Percentiles rank a stretch among this genome's conserved stretches.
These are phyloP conservation scores for Cercospora brassicicola DNA, from an alignment of 2,329 filamentous ascomycete genomes.

Conservation along the genomic window DNA sequence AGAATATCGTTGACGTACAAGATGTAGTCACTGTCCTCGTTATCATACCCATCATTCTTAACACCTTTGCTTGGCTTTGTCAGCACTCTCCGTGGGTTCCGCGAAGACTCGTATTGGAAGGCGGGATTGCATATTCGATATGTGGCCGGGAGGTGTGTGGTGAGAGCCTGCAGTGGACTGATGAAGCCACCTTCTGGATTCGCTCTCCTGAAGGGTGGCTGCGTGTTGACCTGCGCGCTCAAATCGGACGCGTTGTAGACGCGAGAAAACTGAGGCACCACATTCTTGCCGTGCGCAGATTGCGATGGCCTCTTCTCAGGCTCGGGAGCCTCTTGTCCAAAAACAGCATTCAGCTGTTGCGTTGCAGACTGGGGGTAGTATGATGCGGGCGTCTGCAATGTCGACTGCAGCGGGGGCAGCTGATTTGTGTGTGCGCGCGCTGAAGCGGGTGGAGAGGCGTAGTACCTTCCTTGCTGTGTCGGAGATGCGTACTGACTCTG, in stretches of 20 bases:
- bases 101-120: conserved; percentile 98
- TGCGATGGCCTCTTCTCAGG: conserved; percentile 53
- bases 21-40: conserved; percentile 98
- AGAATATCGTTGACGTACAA: conserved; percentile 98
- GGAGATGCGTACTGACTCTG: conserved; percentile 60
- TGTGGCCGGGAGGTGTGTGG: conserved; percentile 85
- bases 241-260: conserved; percentile 72
- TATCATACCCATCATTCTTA: conserved; percentile 98
- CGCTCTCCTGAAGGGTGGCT: conserved; percentile 87
- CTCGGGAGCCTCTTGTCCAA: conserved; percentile 49
- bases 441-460: conserved; percentile 55
- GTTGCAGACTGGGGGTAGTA: conserved; percentile 71
- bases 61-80: conserved; percentile 98
- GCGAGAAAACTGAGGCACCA: conserved; percentile 85
- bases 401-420: conserved; percentile 72
- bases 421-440: conserved; percentile 60
- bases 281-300: conserved; percentile 40
- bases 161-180: conserved; percentile 93
- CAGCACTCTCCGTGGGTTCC: conserved; percentile 90
- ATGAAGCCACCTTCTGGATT: conserved; percentile 98
- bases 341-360: conserved; percentile 68
- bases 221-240: conserved; percentile 76
- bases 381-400: conserved; percentile 49
- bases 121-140: conserved; percentile 97
- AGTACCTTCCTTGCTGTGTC: conserved; percentile 54